Base-by-base conservation (phyloP, 345 rosid genomes). In the Acer negundo region DNA sequence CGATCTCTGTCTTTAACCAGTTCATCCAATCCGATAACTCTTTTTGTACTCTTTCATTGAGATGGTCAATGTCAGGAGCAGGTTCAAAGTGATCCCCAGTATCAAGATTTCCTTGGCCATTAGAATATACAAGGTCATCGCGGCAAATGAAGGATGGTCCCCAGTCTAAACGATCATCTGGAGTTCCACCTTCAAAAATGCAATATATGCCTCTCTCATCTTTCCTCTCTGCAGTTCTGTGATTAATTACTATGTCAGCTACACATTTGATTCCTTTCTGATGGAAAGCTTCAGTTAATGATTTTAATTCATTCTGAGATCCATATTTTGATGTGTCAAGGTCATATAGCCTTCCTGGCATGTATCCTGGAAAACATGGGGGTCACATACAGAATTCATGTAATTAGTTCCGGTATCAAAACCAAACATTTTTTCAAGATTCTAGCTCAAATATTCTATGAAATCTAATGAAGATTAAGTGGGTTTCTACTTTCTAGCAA, bases 291-390 rank as follows among this genome's bases (percentile, higher is more conserved):
- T 59, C 76, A 65, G 89, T 80, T 19, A 95, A 68, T 0, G 93
- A 89, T 75, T 92, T 91, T 46, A 93, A 65, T 22, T 89, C 91
- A 9, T 53, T 62, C 64, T 80, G 83, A 16, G 85, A 87, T 62
- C 99, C 99, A 70, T 92, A 95, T 65, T 84, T 90, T 19, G 99
- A 95, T 35, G 87, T 82, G 56, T 82, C 66, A 0, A 95, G 85
- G 85, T 95, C 98, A 79, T 95, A 93, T 3, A 95, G 85, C 81
- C 94, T 87, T n/a, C 98, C 98, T 2, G 98, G 98, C 79, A 95
- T 31, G 80, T 95, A 95, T 13, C 98, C 98, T 94, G 70, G 2
- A 24, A 76, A 56, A 63, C 69, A 10, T 7, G 19, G n/a, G 19
- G 12, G 12, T 12, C 31, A 19, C 1, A 53, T 16, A 53, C n/a